Conservation (phyloP, 164 flowering plant species). For the grape (Vitis vinifera) region DNA sequence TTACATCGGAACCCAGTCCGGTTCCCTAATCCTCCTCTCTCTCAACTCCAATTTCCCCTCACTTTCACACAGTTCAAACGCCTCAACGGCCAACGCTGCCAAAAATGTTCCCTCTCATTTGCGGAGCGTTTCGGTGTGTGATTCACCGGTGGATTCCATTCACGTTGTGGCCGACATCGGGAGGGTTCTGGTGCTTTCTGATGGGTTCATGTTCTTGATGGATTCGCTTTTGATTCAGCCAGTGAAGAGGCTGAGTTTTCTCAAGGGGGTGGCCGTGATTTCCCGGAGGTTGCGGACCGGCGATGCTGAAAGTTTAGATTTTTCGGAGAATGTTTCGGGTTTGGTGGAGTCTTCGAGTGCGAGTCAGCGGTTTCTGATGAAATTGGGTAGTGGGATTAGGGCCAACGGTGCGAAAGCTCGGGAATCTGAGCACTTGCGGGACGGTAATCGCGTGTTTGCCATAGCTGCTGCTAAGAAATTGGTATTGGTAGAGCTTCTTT, state of each 20-base stretch:
- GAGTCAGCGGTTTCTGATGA: constrained; percentile 42
- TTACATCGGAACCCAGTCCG: constrained; percentile 63
- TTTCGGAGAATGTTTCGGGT: constrained; percentile 12
- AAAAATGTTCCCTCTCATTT: neutral
- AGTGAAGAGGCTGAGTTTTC: constrained; percentile 35
- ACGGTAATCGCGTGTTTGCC: constrained; percentile 40
- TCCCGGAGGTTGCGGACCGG: constrained; percentile 37
- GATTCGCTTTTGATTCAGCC: constrained; percentile 49
- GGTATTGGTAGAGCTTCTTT: constrained; percentile 53
- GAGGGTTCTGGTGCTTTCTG: constrained; percentile 48
- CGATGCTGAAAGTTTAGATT: constrained; percentile 22
- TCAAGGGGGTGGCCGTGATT: constrained; percentile 47
- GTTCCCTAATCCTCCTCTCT: constrained; percentile 53
- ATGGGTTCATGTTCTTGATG: constrained; percentile 44
- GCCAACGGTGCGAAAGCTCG: constrained; percentile 41
- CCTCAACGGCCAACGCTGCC: too few relatives aligned
- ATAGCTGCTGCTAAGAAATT: constrained; percentile 56
- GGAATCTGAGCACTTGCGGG: constrained; percentile 27
- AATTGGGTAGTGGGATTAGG: constrained; percentile 49
- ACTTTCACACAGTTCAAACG: too few relatives aligned
- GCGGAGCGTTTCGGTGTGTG: constrained; percentile 30
- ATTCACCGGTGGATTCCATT: constrained; percentile 39
- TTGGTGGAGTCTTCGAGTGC: constrained; percentile 18
- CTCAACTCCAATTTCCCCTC: constrained; percentile 3
- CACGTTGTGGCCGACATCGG: constrained; percentile 37